Base-by-base conservation (phyloP, 176 grass and related monocot species). In the Hsuehochloa calcarea region DNA sequence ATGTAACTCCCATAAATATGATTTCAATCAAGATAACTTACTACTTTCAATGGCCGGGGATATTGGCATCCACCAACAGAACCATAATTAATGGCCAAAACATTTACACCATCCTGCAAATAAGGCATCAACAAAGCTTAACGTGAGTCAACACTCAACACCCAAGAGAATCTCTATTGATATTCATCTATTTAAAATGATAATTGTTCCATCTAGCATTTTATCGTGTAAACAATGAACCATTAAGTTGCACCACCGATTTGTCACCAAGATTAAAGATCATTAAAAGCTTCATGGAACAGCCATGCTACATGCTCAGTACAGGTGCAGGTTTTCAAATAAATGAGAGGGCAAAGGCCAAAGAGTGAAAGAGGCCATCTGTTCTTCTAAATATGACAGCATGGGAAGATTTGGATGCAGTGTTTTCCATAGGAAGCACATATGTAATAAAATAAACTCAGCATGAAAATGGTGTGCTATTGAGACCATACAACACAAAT, bases 11-110 rank as follows among this genome's bases (percentile, higher is more conserved):
- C 10, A 35, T 70, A 89, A 70, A 70, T 52, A 90, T 40, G 72
- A 52, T 45, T 73, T 77, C 10, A 45, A 72, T 15, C 31, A 76
- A 66, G 20, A 72, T 72, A 83, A 84, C 93, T 92, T 80, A 98
- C 96, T 43, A 88, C 63, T 94, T 90, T 94, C 72, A 94, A 65
- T 46, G 85, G 74, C n/a, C 90, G 78, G 5, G 93, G 93, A 65
- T 90, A 96, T 50, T 94, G 91, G 63, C 96, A 98, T 80, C 85
- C 90, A 78, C 91, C 91, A 94, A 88, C 84, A 77, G 96, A 93
- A 80, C 93, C 96, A 93, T 98, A 98, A 70, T 96, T 98, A 54
- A 98, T 81, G 62, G 93, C 85, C 78, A 98, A 86, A 86, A 98
- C 85, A 90, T 96, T 95, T 79, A 94, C 86, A 83, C 93, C 96